These are phyloP conservation scores for Neckera pumila DNA, from an alignment of 225 moss, liverwort and hornwort genomes.

Conservation along the genomic window DNA sequence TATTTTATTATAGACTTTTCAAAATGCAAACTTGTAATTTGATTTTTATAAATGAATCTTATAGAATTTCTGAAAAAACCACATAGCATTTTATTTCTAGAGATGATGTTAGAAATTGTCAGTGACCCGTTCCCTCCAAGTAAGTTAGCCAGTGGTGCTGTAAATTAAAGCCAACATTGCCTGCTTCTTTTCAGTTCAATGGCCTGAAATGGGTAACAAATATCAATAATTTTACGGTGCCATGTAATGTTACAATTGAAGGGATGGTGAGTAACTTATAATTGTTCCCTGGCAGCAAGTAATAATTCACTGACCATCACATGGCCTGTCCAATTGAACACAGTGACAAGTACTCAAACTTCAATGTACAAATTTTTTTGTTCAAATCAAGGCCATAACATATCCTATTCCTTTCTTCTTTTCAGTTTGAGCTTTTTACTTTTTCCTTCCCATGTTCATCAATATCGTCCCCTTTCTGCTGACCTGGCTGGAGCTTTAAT, in stretches of 20 bases:
- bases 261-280: neutral
- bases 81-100: neutral
- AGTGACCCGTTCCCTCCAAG: neutral
- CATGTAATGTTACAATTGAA: neutral
- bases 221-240: neutral
- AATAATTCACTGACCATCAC: constrained; percentile 12
- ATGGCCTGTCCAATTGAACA: constrained; percentile 20
- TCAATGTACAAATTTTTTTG: neutral
- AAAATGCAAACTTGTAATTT: neutral
- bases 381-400: neutral
- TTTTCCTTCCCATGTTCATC: neutral
- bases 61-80: neutral
- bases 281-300: neutral
- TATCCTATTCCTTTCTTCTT: no score
- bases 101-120: neutral
- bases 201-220: neutral
- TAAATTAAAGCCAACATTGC: neutral
- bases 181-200: no score
- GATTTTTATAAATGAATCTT: neutral
- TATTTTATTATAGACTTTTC: neutral
- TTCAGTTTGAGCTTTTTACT: no score
- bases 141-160: neutral
- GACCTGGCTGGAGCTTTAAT: neutral
- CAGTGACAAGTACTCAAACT: neutral
- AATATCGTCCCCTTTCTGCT: neutral